A percentile compares a stretch with the other conserved stretches of the same genome.
These are phyloP conservation scores for Rhipidocladum racemiflorum DNA, from an alignment of 176 grass and related monocot species.

Conservation along the genomic window DNA sequence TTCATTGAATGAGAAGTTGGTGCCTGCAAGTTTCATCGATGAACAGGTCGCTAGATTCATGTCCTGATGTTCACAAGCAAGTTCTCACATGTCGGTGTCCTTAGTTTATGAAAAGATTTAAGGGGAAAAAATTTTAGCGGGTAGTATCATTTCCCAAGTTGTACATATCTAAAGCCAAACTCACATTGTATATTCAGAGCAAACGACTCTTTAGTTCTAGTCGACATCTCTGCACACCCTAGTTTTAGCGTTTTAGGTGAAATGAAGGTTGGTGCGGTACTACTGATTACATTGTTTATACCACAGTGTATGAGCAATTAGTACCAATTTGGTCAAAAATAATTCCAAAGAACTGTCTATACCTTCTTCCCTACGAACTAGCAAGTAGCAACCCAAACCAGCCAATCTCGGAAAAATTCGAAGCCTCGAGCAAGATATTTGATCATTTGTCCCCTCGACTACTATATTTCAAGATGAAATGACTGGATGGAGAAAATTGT, in stretches of 20 bases:
- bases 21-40: constrained; percentile 17
- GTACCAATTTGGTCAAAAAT: background rate
- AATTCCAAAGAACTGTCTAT: background rate
- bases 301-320: background rate
- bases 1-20: constrained; percentile 19
- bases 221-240: background rate
- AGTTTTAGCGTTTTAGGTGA: background rate
- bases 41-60: background rate
- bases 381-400: background rate
- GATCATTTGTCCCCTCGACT: background rate
- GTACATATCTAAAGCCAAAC: background rate
- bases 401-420: background rate
- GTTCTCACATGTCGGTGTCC: background rate
- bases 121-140: background rate
- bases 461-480: background rate
- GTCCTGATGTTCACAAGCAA: constrained; percentile 9
- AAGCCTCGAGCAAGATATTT: background rate
- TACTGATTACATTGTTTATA: background rate
- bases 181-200: background rate
- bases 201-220: background rate
- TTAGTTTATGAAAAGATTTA: constrained; percentile 17
- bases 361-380: background rate
- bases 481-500: background rate
- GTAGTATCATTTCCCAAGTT: background rate
- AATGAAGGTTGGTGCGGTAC: background rate